Percentiles rank a stretch among this genome's conserved stretches.
These are phyloP conservation scores for Flagelloscypha sp. DNA, from an alignment of 768 basidiomycete species.

Conservation along the genomic window DNA sequence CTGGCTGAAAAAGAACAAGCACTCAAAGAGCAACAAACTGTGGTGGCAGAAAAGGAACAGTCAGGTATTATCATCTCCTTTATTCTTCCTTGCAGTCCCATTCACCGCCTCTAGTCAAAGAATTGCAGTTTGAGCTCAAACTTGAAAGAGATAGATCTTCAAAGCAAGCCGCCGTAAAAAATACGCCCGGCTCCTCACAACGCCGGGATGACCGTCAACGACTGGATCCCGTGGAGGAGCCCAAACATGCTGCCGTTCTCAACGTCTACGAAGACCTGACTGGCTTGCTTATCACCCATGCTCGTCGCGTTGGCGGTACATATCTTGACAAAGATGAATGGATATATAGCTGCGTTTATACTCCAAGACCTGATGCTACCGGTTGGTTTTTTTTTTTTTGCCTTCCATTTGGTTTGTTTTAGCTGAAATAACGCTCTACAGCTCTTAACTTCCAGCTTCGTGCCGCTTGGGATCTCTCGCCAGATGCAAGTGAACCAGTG, in stretches of 20 bases:
- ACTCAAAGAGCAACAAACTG: conserved; percentile 35
- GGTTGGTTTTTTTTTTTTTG: conserved; percentile 13
- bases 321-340: conserved; percentile 49
- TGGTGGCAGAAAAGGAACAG: conserved; percentile 39
- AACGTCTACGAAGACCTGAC: conserved; percentile 83
- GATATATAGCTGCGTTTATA: conserved; percentile 60
- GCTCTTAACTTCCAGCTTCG: conserved; percentile 56
- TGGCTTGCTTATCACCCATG: conserved; percentile 59
- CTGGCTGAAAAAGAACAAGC: conserved; percentile 34
- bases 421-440: conserved; percentile 18
- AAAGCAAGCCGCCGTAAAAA: conserved; percentile 31
- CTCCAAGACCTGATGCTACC: conserved; percentile 33
- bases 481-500: conserved; percentile 20
- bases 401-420: conserved; percentile 5
- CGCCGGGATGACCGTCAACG: conserved; percentile 25
- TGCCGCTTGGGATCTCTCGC: conserved; percentile 33
- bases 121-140: conserved; percentile 47
- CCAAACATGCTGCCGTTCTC: conserved; percentile 52
- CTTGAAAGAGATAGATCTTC: conserved; percentile 54
- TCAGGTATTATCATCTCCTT: conserved; percentile 31
- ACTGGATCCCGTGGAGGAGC: conserved; percentile 37
- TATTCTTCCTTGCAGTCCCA: conserved; percentile 3
- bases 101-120: conserved; percentile 31
- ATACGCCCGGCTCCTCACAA: conserved; percentile 27
- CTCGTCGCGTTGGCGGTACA: conserved; percentile 40